Conservation (phyloP, 495 filamentous ascomycete genomes). For the Aspergillus sparsus region DNA sequence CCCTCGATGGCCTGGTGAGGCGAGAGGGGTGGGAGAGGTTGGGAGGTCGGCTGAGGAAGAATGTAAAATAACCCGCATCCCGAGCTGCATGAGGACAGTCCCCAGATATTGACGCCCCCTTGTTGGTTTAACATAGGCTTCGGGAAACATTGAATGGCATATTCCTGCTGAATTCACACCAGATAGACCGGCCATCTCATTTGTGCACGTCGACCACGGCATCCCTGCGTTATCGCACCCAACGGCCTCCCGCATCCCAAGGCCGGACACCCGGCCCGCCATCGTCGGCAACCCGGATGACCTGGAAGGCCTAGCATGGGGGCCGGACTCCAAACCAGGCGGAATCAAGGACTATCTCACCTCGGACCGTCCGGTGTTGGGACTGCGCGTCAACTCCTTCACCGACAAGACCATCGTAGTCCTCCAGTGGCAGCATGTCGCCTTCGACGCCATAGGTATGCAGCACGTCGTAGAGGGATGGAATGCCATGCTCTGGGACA, state of each 20-base stretch:
- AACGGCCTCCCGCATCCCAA: constrained; percentile 31
- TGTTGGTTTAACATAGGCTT: constrained; percentile 18
- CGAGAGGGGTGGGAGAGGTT: constrained; percentile 48
- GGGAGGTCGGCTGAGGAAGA: constrained; percentile 46
- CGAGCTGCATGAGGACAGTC: background rate
- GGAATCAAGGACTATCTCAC: constrained; percentile 45
- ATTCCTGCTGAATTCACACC: constrained; percentile 41
- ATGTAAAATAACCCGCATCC: constrained; percentile 35
- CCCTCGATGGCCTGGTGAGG: constrained; percentile 41
- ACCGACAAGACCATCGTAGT: constrained; percentile 50
- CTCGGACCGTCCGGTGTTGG: constrained; percentile 47
- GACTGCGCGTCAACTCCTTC: constrained; percentile 52
- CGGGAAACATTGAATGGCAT: constrained; percentile 45
- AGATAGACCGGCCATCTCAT: constrained; percentile 39
- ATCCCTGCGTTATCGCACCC: constrained; percentile 35
- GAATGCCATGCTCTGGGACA: constrained; percentile 28
- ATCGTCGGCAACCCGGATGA: constrained; percentile 26
- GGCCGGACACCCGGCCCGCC: constrained; percentile 17
- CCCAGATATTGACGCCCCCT: background rate
- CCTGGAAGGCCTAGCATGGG: constrained; percentile 25
- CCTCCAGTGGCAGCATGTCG: constrained; percentile 33
- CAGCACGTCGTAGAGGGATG: constrained; percentile 29
- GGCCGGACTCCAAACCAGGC: constrained; percentile 23
- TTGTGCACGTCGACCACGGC: constrained; percentile 35
- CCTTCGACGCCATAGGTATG: constrained; percentile 28